These are phyloP conservation scores for Globisporangium paroecandrum DNA, from an alignment of 352 stramenopile genomes.

Conservation along the genomic window DNA sequence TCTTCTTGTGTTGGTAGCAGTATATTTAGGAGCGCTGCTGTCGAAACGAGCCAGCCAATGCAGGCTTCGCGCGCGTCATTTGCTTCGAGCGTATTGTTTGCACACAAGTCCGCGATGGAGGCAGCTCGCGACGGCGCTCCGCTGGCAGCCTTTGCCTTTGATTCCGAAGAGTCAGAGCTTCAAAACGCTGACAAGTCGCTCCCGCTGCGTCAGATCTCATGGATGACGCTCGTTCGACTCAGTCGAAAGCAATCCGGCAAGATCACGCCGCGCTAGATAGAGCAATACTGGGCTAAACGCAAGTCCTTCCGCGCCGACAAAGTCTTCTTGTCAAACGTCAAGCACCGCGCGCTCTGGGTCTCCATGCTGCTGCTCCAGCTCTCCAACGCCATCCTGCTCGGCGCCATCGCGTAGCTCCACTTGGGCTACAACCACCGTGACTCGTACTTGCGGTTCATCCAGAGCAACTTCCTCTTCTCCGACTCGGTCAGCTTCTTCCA, in stretches of 20 bases:
- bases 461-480: constrained; percentile 1
- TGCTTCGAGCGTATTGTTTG: background rate
- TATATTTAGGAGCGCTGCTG: background rate
- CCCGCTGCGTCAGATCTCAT: background rate
- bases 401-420: background rate
- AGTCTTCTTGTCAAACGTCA: background rate
- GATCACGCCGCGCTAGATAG: background rate
- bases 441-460: background rate
- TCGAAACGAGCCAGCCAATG: background rate
- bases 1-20: background rate
- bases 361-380: constrained; percentile 1
- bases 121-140: background rate
- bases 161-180: background rate
- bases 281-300: background rate
- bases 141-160: background rate
- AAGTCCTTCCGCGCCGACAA: constrained; percentile 1
- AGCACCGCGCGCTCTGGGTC: background rate
- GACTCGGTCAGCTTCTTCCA: background rate
- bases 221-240: background rate
- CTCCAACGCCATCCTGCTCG: background rate
- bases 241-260: background rate
- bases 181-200: background rate
- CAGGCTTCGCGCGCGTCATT: background rate
- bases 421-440: background rate
- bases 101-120: background rate